Conservation (phyloP, 2,329 filamentous ascomycete species). For the Fonsecaea monophora region DNA sequence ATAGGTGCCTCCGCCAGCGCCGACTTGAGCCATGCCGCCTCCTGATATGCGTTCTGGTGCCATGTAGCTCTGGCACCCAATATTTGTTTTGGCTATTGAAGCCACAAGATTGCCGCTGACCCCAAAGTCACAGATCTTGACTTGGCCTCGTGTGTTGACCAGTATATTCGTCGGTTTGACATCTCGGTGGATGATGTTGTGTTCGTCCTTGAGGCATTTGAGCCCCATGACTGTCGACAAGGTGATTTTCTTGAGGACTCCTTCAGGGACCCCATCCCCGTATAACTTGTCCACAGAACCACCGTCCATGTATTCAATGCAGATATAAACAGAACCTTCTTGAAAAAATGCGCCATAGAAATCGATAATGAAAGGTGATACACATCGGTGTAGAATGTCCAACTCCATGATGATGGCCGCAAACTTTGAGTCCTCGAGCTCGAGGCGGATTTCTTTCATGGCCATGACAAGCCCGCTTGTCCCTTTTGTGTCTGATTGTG, state of each 20-base stretch:
- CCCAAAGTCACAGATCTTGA: slow-evolving; percentile 99
- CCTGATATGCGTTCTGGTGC: slow-evolving; percentile 93
- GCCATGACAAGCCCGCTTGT: slow-evolving; percentile 86
- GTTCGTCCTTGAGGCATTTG: slow-evolving; percentile 92
- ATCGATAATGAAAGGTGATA: slow-evolving; percentile 96
- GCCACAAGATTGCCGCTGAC: slow-evolving; percentile 96
- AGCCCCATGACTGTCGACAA: slow-evolving; percentile 88
- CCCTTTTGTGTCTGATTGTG: slow-evolving; percentile 45
- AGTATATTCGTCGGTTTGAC: slow-evolving; percentile 99
- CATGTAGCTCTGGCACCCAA: slow-evolving; percentile 99
- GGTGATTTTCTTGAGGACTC: slow-evolving; percentile 86
- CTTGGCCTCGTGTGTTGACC: slow-evolving; percentile 83
- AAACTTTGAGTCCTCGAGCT: slow-evolving; percentile 96
- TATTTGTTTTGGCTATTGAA: slow-evolving; percentile 98
- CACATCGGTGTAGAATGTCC: slow-evolving; percentile 91
- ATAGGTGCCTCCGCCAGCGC: slow-evolving; percentile 81
- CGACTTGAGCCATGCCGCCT: slow-evolving; percentile 75
- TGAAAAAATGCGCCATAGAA: slow-evolving; percentile 99
- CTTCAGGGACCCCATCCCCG: slow-evolving; percentile 85
- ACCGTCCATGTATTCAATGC: slow-evolving; percentile 99
- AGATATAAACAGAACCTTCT: slow-evolving; percentile 98
- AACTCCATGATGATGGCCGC: slow-evolving; percentile 97
- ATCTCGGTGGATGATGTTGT: slow-evolving; percentile 98
- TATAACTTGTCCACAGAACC: slow-evolving; percentile 98
- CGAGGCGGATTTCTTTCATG: slow-evolving; percentile 97